Percentiles rank a stretch among this genome's conserved stretches.
phyloP scores from a whole-genome alignment of 352 stramenopile species.

The Phytophthora gonapodyides region DNA sequence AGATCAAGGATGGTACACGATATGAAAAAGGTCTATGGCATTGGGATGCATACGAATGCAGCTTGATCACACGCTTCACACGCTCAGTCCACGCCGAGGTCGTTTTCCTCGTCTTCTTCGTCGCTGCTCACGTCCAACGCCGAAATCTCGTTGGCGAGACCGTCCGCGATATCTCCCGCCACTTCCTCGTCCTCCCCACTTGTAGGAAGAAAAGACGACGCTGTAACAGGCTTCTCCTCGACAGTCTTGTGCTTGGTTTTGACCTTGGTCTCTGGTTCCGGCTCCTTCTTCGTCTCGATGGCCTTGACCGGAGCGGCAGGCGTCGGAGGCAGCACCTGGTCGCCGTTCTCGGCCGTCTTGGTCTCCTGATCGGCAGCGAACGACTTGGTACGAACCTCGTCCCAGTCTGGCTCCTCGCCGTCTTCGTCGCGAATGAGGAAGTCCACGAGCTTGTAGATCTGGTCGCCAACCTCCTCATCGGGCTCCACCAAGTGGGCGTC shows the following conservation, averaged over 20 bases:
- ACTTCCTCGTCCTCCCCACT: conserved; percentile 68
- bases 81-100: conserved; percentile 54
- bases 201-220: conserved; percentile 43
- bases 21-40: conserved; percentile 23
- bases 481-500: conserved; percentile 81
- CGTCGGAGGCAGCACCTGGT: conserved; percentile 23
- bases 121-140: conserved; percentile 85
- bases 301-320: conserved; percentile 19
- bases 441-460: conserved; percentile 91
- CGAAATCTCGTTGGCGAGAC: conserved; percentile 69
- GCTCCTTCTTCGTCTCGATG: conserved; percentile 26
- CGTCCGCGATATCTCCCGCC: conserved; percentile 63
- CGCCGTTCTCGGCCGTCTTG: conserved; percentile 37
- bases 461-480: conserved; percentile 82
- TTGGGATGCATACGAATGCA: conserved; percentile 12
- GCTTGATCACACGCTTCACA: conserved; percentile 14
- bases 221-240: conserved; percentile 22
- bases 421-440: conserved; percentile 89
- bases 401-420: conserved; percentile 84
- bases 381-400: conserved; percentile 71
- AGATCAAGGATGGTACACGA: not conserved
- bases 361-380: conserved; percentile 57
- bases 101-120: conserved; percentile 72
- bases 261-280: conserved; percentile 21
- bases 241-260: conserved; percentile 23